Conservation (phyloP, 2,329 filamentous ascomycete genomes). For the Botryotinia globosa region DNA sequence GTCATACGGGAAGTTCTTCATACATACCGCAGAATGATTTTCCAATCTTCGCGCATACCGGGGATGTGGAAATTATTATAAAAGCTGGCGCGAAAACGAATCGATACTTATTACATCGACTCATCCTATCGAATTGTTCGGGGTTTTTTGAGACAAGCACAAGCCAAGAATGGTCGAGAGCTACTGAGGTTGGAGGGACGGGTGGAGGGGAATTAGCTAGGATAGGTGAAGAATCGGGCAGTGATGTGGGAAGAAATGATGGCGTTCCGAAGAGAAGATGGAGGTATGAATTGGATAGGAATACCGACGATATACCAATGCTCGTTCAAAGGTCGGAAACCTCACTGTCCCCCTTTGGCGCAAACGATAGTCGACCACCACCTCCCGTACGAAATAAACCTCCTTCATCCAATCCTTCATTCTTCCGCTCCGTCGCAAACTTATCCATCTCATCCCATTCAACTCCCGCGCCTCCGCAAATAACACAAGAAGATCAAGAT, state of each 20-base stretch:
- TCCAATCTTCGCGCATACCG: slow-evolving; percentile 82
- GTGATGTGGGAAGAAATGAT: slow-evolving; percentile 38
- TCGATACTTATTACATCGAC: slow-evolving; percentile 80
- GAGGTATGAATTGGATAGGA: slow-evolving; percentile 83
- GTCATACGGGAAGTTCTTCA: slow-evolving; percentile 66
- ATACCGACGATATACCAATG: slow-evolving; percentile 78
- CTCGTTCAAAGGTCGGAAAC: slow-evolving; percentile 71
- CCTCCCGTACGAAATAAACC: slow-evolving; percentile 61
- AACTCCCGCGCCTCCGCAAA: slow-evolving; percentile 44
- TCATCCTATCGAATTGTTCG: slow-evolving; percentile 86
- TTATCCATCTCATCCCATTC: slow-evolving; percentile 54
- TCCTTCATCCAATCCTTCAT: slow-evolving; percentile 60
- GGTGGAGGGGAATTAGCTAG: slow-evolving; percentile 47
- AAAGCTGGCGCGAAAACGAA: slow-evolving; percentile 69
- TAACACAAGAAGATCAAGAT: slow-evolving; percentile 65
- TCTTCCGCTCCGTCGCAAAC: slow-evolving; percentile 87
- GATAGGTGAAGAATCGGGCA: slow-evolving; percentile 47
- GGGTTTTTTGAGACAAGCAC: slow-evolving; percentile 90
- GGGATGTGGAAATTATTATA: slow-evolving; percentile 88
- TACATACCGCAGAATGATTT: slow-evolving; percentile 84
- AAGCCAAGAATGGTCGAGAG: slow-evolving; percentile 69
- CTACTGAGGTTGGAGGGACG: slow-evolving; percentile 36
- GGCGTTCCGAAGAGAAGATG: slow-evolving; percentile 54
- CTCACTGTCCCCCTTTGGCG: slow-evolving; percentile 54
- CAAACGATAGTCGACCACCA: slow-evolving; percentile 43